Evolutionary conservation across 2,329 filamentous ascomycete species (phyloP), one percentile per base, ranked within the genome.

Genomic region (Diaporthe eres): DNA sequence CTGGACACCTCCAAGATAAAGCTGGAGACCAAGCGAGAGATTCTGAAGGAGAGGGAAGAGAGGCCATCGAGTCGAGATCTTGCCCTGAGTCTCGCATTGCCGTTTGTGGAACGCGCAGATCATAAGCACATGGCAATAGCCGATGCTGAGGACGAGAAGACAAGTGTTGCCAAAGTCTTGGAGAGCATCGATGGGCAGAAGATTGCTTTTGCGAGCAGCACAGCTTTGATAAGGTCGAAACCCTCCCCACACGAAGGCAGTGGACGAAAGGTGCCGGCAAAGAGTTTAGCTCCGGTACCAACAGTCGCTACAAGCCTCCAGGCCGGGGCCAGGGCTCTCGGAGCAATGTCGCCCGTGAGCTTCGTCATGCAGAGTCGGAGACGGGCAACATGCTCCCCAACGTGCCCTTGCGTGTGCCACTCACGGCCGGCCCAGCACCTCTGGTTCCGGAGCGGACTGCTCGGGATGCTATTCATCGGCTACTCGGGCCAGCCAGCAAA

Each of bases 291-390:
- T 25, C 61, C 61, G 2, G 28, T 13, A 4, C 42, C 61, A 47
- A 22, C 61, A 3, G 61, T 65, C 42, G 61, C 42, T 2, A 65
- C 61, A 9, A 65, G 61, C 25, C 61, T 65, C 8, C 61, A 65
- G 3, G 61, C 61, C 42, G 61, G 61, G 2, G 61, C 61, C 15
- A 65, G 25, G 39, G 61, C 61, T 0, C 61, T 65, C 3, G 61
- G 61, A 2, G 61, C 42, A 31, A 47, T 65, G 25, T 65, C 61
- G 2, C 61, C 61, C 17, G 42, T 65, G 25, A 65, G n/a, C 1
- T 65, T 65, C 42, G 61, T 65, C 25, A 65, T 65, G 61, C 61
- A 65, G 42, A 65, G 42, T 10, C 61, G 61, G n/a, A 65, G 61
- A n/a, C 7, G 42, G 25, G 42, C 61, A 15, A 31, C 25, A 13